Base-by-base conservation (phyloP, 345 rosid species). In the Melaleuca quinquenervia region DNA sequence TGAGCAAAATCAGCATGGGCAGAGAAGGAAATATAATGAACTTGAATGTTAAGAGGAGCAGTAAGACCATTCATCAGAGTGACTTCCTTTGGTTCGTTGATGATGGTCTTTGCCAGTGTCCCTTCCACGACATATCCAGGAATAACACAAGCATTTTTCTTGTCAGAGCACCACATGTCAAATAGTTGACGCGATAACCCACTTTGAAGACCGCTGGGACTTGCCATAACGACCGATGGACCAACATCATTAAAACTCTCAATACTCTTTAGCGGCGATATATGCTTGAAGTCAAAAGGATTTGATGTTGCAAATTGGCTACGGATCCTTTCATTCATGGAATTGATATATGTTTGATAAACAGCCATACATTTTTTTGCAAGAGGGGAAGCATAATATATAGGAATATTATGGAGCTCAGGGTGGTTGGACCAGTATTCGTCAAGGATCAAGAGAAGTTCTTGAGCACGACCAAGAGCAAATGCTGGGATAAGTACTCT, bases 1-100 rank as follows among this genome's bases (percentile, higher is more conserved):
- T 97, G 98, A 32, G 98, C 97, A 82, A 93, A 97, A 90, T 97
- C 99, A 1, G 98, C 98, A 60, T 97, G 99, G 83, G 99, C 99
- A 78, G 98, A 97, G 91, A 96, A 97, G 0, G 99, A 95, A 52
- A 97, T 94, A 88, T 96, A 95, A 91, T 97, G 99, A 64, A 97
- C 98, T 87, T 92, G 94, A 98, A 97, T 95, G 91, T 94, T 91
- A 75, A 96, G 94, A 76, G 97, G 98, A 48, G 98, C 96, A 13
- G 92, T 85, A 27, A 97, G 96, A 85, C 99, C 98, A 85, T 96
- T 97, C 98, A 95, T 93, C 84, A 97, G 97, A 6, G 97, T 95
- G 55, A 97, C 99, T 84, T 97, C 99, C 90, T 95, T 97, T 0
- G 98, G 99, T 84, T 97, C 97, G 75, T 91, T 97, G 74, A 95